These are phyloP conservation scores for Scheffersomyces lignicola DNA, from an alignment of 1,139 yeast genomes.

Conservation along the genomic window DNA sequence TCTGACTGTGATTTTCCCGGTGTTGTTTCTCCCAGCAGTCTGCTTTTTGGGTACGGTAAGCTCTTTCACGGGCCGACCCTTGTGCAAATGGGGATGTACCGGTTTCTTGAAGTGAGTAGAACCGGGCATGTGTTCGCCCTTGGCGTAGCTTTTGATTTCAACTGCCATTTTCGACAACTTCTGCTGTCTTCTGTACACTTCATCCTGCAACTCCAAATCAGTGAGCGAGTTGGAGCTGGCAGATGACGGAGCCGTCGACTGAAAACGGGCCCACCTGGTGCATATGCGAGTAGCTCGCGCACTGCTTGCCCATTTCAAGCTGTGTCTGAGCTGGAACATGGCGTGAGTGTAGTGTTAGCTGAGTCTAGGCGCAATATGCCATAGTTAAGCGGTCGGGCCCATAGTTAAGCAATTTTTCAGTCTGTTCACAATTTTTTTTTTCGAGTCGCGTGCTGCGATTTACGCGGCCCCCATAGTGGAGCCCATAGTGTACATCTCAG, in stretches of 20 bases:
- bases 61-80: slow-evolving; percentile 76
- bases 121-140: slow-evolving; percentile 76
- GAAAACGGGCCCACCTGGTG: no score
- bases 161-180: slow-evolving; percentile 71
- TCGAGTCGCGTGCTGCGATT: no score
- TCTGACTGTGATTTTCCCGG: slow-evolving; percentile 86
- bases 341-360: no score
- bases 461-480: no score
- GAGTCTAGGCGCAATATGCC: no score
- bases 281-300: no score
- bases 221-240: slow-evolving; percentile 57
- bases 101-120: slow-evolving; percentile 89
- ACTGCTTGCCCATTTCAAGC: no score
- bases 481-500: slow-evolving; percentile 1
- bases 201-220: slow-evolving; percentile 79
- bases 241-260: no score
- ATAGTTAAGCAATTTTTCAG: no score
- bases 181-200: slow-evolving; percentile 66
- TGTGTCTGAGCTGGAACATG: no score
- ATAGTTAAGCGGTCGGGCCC: no score
- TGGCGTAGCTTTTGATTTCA: slow-evolving; percentile 72
- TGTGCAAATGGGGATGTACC: slow-evolving; percentile 80
- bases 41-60: slow-evolving; percentile 74
- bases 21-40: slow-evolving; percentile 86
- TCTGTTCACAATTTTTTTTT: no score